A percentile compares a stretch with the other conserved stretches of the same genome.
Conservation (phyloP, 1,284 basidiomycete genomes). For the Peniophora sp. region DNA sequence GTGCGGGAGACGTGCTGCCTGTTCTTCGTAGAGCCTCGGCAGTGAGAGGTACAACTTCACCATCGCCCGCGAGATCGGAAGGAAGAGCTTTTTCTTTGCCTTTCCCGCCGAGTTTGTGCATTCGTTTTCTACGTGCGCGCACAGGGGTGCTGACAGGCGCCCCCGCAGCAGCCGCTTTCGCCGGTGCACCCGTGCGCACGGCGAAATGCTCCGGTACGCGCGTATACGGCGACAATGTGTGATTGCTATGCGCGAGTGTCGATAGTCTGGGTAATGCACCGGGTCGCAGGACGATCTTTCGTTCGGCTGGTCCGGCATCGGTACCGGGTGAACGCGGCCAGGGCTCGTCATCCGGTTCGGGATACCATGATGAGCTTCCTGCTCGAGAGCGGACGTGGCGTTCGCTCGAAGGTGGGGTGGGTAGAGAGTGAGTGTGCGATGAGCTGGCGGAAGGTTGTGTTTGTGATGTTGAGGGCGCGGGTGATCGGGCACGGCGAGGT, state of each 20-base stretch:
- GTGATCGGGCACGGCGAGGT: slow-evolving; percentile 18
- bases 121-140: slow-evolving; percentile 74
- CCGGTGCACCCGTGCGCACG: slow-evolving; percentile 62
- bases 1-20: slow-evolving; percentile 25
- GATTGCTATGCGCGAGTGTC: slow-evolving; percentile 79
- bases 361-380: slow-evolving; percentile 24
- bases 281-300: slow-evolving; percentile 65
- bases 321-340: slow-evolving; percentile 20
- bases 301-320: slow-evolving; percentile 31
- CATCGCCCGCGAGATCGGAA: slow-evolving; percentile 3
- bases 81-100: slow-evolving; percentile 6
- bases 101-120: slow-evolving; percentile 56
- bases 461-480: slow-evolving; percentile 18
- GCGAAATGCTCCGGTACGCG: slow-evolving; percentile 84
- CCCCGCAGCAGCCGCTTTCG: slow-evolving; percentile 19
- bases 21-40: neutral
- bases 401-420: slow-evolving; percentile 20
- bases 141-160: slow-evolving; percentile 41
- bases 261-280: slow-evolving; percentile 73
- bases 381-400: slow-evolving; percentile 17
- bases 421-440: slow-evolving; percentile 22
- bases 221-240: slow-evolving; percentile 88
- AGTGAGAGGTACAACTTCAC: neutral
- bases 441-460: slow-evolving; percentile 22
- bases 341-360: slow-evolving; percentile 24